Evolutionary conservation across 176 grass and related monocot genomes (phyloP).

Genomic region (Pontederia paniculata): DNA sequence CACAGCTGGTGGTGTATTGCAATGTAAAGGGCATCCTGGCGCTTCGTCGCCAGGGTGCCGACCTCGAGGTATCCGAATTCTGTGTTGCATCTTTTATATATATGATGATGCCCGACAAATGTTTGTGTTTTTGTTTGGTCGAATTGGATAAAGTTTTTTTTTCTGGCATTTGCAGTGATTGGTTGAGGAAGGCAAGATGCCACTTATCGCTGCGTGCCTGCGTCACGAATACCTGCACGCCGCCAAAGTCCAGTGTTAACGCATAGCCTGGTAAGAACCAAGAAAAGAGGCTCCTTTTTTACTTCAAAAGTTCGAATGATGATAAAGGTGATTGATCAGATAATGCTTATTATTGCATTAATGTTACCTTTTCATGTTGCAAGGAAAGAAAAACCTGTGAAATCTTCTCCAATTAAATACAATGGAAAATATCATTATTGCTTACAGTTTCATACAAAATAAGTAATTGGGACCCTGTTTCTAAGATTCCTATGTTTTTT

Average conservation of each 20-base stretch:
- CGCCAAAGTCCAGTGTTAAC: constrained; percentile 64
- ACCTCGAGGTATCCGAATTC: constrained; percentile 53
- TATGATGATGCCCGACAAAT: background rate
- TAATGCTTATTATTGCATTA: too few relatives aligned
- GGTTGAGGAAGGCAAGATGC: constrained; percentile 86
- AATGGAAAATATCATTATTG: too few relatives aligned
- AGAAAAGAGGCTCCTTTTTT: too few relatives aligned
- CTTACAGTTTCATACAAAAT: too few relatives aligned
- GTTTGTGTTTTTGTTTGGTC: background rate
- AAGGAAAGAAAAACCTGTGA: too few relatives aligned
- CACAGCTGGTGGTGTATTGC: constrained; percentile 78
- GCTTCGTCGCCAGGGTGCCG: constrained; percentile 52
- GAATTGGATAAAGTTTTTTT: too few relatives aligned
- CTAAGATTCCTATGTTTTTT: too few relatives aligned
- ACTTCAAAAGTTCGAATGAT: background rate
- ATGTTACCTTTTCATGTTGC: too few relatives aligned
- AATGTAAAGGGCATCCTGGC: constrained; percentile 58
- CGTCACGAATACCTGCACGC: constrained; percentile 61
- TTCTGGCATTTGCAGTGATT: constrained; percentile 94
- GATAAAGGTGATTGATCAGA: too few relatives aligned
- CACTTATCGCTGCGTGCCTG: constrained; percentile 65
- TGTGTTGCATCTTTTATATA: too few relatives aligned
- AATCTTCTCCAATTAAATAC: too few relatives aligned
- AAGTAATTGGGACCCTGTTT: too few relatives aligned
- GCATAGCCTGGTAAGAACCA: constrained; percentile 65